Evolutionary conservation across 352 stramenopile species (phyloP).

Genomic region (Thalassiosira mediterranea): DNA sequence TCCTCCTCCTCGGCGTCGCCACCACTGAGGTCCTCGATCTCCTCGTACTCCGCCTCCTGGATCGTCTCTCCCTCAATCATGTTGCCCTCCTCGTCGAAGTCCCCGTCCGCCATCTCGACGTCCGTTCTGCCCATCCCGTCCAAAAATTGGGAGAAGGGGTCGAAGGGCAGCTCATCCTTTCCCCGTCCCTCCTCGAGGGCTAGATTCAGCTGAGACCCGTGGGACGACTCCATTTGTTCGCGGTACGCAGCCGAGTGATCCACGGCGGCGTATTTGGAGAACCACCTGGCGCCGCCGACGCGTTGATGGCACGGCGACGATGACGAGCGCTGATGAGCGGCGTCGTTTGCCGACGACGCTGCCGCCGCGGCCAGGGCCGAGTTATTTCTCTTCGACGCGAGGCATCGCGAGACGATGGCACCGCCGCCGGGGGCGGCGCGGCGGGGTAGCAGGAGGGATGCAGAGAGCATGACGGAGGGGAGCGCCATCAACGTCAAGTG

Average conservation of each 20-base stretch:
- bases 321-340: neutral
- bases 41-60: constrained; percentile 18
- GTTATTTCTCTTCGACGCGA: constrained; percentile 10
- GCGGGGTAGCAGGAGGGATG: constrained; percentile 11
- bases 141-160: constrained; percentile 76
- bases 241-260: constrained; percentile 74
- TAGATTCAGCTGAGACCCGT: constrained; percentile 71
- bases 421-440: constrained; percentile 2
- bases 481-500: constrained; percentile 16
- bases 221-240: constrained; percentile 55
- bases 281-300: constrained; percentile 5
- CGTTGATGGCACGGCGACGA: neutral
- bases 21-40: constrained; percentile 34
- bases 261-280: constrained; percentile 60
- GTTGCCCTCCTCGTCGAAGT: neutral
- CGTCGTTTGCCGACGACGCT: neutral
- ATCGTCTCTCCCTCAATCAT: neutral
- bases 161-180: constrained; percentile 74
- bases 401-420: constrained; percentile 3
- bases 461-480: neutral
- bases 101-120: constrained; percentile 4
- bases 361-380: constrained; percentile 11
- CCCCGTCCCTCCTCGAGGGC: constrained; percentile 65
- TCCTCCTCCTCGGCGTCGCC: constrained; percentile 37
- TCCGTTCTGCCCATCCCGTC: constrained; percentile 43